Evolutionary conservation across 306 rosid genomes (phyloP), one percentile per base, ranked within the genome.

Genomic region (Morella rubra): DNA sequence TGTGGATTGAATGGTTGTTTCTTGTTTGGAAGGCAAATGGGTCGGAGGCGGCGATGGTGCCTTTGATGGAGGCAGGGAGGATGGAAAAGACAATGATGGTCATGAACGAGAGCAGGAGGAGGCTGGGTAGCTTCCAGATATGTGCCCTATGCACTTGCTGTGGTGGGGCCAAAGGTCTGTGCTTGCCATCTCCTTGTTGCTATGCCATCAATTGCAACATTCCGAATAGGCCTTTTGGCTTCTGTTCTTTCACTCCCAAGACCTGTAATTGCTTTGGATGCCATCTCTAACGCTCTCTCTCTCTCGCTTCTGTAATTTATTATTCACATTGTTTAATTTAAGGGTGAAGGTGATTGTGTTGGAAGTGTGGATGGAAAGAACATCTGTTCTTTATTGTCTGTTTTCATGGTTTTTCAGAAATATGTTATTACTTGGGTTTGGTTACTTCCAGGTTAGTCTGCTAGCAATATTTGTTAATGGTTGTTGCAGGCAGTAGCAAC

Each of bases 221-320:
- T 76, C 99, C 99, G 22, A 84, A 96, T 82, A 87, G 92, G 76
- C 99, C 99, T 55, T 96, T 93, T 84, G 99, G 99, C 41, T 93
- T 93, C 86, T 96, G 99, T 80, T 91, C 99, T 61, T 93, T 96
- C 93, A 89, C 96, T 4, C 99, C 99, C 75, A 96, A 86, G 91
- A 85, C 93, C 83, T 96, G 99, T 88, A 96, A 96, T 89, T 96
- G 99, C 96, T 87, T 96, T 82, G 98, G 96, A 73, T 96, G 99
- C 89, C 97, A 88, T 85, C 85, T 86, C 86, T 96, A 71, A 81
- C 70, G 73, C 72, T 20, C 20, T 20, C 19, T 67, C 74, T 75
- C 66, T 61, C 51, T 65, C 74, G 52, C 75, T 67, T 42, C 74
- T 50, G 76, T 81, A 46, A 74, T 85, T 74, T 78, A 71, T 65